phyloP scores from a whole-genome alignment of 345 rosid species.

The Eucalyptus melliodora region DNA sequence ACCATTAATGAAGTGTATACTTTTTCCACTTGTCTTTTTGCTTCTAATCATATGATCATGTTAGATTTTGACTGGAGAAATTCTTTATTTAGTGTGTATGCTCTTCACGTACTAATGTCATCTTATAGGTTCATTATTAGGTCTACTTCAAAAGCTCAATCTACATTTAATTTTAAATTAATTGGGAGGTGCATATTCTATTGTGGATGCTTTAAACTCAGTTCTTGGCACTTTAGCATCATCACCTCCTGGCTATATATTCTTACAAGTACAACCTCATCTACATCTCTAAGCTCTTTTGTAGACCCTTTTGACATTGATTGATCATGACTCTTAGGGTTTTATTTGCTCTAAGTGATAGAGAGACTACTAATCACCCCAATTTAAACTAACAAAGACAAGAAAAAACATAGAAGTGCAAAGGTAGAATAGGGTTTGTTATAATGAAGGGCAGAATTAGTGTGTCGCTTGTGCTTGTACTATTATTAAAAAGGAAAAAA shows the following conservation, averaged over 20 bases:
- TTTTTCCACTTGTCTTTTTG: background rate
- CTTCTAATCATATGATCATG: background rate
- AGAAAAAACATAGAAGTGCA: background rate
- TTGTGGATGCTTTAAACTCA: background rate
- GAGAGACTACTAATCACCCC: background rate
- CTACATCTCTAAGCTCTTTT: background rate
- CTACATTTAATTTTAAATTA: background rate
- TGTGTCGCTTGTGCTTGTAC: background rate
- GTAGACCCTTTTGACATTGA: background rate
- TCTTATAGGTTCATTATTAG: background rate
- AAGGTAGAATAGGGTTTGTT: background rate
- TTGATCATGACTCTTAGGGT: background rate
- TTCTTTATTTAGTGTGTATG: background rate
- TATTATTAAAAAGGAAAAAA: background rate
- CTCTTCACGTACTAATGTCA: background rate
- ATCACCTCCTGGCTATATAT: background rate
- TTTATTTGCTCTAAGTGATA: background rate
- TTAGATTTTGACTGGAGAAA: background rate
- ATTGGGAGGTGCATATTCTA: background rate
- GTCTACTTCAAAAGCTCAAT: background rate
- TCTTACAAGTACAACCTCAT: background rate
- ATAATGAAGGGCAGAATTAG: background rate
- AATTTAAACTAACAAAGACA: background rate
- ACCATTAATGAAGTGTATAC: background rate
- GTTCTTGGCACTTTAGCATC: background rate